These are phyloP conservation scores for Aaosphaeria arxii DNA, from an alignment of 2,329 filamentous ascomycete species.

Conservation along the genomic window DNA sequence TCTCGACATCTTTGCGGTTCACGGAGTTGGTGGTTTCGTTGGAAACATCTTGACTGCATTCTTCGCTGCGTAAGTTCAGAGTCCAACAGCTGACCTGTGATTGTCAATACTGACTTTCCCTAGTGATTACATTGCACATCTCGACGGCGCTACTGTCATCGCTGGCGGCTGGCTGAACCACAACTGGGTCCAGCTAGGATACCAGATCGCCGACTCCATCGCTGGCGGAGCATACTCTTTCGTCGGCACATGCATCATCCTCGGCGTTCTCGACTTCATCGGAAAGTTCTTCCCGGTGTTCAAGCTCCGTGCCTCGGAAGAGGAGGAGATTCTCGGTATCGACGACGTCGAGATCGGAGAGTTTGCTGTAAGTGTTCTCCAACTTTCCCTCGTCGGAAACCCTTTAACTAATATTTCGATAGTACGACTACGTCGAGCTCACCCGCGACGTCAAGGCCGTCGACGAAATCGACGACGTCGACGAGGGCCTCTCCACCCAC, in stretches of 20 bases:
- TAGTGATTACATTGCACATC: slow-evolving; percentile 75
- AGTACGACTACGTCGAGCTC: slow-evolving; percentile 88
- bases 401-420: slow-evolving; percentile 7
- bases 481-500: slow-evolving; percentile 34
- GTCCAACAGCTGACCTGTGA: no score
- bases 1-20: slow-evolving; percentile 84
- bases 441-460: slow-evolving; percentile 60
- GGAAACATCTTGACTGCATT: slow-evolving; percentile 78
- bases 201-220: slow-evolving; percentile 79
- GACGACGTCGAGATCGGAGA: slow-evolving; percentile 90
- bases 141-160: slow-evolving; percentile 69
- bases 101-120: neutral
- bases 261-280: slow-evolving; percentile 57
- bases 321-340: slow-evolving; percentile 80
- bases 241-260: slow-evolving; percentile 70
- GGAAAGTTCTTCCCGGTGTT: slow-evolving; percentile 77
- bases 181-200: slow-evolving; percentile 79
- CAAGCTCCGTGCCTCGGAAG: slow-evolving; percentile 68
- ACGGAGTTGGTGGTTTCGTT: slow-evolving; percentile 73
- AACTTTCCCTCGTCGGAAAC: neutral
- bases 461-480: slow-evolving; percentile 36
- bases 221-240: slow-evolving; percentile 78
- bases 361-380: slow-evolving; percentile 62
- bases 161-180: slow-evolving; percentile 78
- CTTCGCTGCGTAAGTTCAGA: slow-evolving; percentile 65